A percentile compares a stretch with the other conserved stretches of the same genome.
phyloP scores from a whole-genome alignment of 306 rosid genomes.

The Potentilla sterilis region DNA sequence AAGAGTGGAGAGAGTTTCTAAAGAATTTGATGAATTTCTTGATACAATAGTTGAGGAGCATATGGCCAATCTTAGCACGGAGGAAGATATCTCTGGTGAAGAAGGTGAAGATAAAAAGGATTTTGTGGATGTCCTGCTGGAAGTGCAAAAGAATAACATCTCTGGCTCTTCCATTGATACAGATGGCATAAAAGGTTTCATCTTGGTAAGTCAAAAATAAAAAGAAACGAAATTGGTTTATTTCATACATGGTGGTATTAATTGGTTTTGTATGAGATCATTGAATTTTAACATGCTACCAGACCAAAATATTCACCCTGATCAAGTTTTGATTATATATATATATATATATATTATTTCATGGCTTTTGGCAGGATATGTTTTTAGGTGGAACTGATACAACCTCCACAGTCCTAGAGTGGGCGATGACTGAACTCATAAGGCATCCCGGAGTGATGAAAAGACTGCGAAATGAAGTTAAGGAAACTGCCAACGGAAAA shows the following conservation, averaged over 20 bases:
- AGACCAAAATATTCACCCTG: not conserved
- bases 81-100: not conserved
- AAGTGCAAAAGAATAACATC: slow-evolving; percentile 23
- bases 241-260: too few relatives aligned
- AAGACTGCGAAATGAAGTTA: not conserved
- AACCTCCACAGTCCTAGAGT: too few relatives aligned
- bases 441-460: slow-evolving; percentile 21
- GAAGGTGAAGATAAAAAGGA: slow-evolving; percentile 1
- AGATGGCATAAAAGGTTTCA: slow-evolving; percentile 40
- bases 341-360: too few relatives aligned
- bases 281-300: too few relatives aligned
- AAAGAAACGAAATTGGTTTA: too few relatives aligned
- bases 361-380: slow-evolving; percentile 26
- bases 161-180: slow-evolving; percentile 42
- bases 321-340: not conserved
- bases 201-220: slow-evolving; percentile 34
- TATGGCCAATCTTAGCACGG: not conserved
- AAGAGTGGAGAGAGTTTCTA: slow-evolving; percentile 36
- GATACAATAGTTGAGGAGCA: slow-evolving; percentile 51
- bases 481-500: slow-evolving; percentile 24
- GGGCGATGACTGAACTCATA: too few relatives aligned
- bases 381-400: too few relatives aligned
- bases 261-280: too few relatives aligned
- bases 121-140: slow-evolving; percentile 24
- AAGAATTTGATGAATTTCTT: slow-evolving; percentile 39